These are phyloP conservation scores for Phytophthora meadii DNA, from an alignment of 352 stramenopile genomes.

Conservation along the genomic window DNA sequence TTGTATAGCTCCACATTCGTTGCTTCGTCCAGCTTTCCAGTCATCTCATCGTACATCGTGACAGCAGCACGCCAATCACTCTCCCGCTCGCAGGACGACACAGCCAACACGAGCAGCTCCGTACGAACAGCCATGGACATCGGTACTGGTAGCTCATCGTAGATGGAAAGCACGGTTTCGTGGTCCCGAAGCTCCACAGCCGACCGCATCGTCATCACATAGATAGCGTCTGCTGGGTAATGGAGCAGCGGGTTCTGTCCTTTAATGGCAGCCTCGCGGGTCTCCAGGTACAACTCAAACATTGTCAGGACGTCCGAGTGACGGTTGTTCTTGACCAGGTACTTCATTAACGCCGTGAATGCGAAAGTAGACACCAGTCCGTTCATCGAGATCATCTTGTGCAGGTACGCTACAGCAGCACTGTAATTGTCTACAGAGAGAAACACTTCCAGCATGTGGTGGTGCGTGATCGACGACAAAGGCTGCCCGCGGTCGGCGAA, in stretches of 20 bases:
- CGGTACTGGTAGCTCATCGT: slow-evolving; percentile 46
- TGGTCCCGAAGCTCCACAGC: slow-evolving; percentile 58
- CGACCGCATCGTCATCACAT: slow-evolving; percentile 66
- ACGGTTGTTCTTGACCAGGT: slow-evolving; percentile 48
- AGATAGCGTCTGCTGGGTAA: slow-evolving; percentile 71
- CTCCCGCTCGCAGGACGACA: slow-evolving; percentile 67
- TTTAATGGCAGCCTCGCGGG: slow-evolving; percentile 50
- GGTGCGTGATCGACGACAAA: slow-evolving; percentile 67
- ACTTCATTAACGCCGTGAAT: slow-evolving; percentile 81
- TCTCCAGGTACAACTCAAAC: slow-evolving; percentile 69
- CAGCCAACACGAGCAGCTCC: slow-evolving; percentile 52
- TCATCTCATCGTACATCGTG: slow-evolving; percentile 80
- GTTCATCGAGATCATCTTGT: slow-evolving; percentile 52
- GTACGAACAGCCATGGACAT: slow-evolving; percentile 65
- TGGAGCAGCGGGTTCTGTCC: slow-evolving; percentile 65
- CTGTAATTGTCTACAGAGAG: slow-evolving; percentile 63
- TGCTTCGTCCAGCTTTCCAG: slow-evolving; percentile 52
- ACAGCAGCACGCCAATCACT: slow-evolving; percentile 81
- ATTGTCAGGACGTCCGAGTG: slow-evolving; percentile 57
- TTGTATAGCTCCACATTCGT: slow-evolving; percentile 85
- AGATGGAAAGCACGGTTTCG: slow-evolving; percentile 67
- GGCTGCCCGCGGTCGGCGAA: slow-evolving; percentile 66
- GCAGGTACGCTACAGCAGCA: slow-evolving; percentile 54
- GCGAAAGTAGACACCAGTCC: slow-evolving; percentile 68
- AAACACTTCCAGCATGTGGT: slow-evolving; percentile 78